Evolutionary conservation across 2,329 filamentous ascomycete species (phyloP).

Genomic region (Plenodomus lindquistii): DNA sequence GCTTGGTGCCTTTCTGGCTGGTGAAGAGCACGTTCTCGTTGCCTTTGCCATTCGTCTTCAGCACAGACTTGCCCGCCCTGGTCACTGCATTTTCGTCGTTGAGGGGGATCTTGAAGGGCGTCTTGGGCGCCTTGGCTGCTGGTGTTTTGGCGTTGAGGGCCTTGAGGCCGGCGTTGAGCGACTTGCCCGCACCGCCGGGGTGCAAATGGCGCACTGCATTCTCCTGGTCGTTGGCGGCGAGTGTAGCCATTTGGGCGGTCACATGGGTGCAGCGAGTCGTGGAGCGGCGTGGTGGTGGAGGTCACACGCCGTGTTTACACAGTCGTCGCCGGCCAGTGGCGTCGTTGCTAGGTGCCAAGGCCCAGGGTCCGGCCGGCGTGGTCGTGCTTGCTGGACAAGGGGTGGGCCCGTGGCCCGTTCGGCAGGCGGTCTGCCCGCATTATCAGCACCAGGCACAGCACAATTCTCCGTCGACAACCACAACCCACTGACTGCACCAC

Average conservation of each 20-base stretch:
- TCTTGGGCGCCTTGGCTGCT: slow-evolving; percentile 75
- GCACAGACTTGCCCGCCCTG: slow-evolving; percentile 62
- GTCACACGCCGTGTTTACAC: slow-evolving; percentile 31
- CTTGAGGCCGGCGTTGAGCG: slow-evolving; percentile 66
- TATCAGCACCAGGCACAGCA: slow-evolving; percentile 25
- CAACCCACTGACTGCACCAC: slow-evolving; percentile 8
- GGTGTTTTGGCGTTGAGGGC: slow-evolving; percentile 76
- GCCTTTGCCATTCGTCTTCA: slow-evolving; percentile 60
- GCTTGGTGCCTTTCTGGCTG: slow-evolving; percentile 57
- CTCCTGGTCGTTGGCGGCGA: slow-evolving; percentile 80
- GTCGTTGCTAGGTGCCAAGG: slow-evolving; percentile 32
- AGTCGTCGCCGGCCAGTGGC: background rate
- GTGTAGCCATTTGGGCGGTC: slow-evolving; percentile 62
- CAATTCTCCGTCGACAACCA: slow-evolving; percentile 31
- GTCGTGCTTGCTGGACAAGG: slow-evolving; percentile 12
- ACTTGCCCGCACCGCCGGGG: slow-evolving; percentile 70
- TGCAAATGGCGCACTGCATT: slow-evolving; percentile 80
- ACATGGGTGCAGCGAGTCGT: slow-evolving; percentile 32
- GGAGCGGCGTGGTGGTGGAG: slow-evolving; percentile 9
- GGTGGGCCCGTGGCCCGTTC: slow-evolving; percentile 18
- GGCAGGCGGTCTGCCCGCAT: slow-evolving; percentile 30
- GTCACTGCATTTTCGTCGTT: slow-evolving; percentile 85
- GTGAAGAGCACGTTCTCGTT: slow-evolving; percentile 58
- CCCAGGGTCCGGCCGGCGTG: slow-evolving; percentile 14
- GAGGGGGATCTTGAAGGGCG: slow-evolving; percentile 74